phyloP scores from a whole-genome alignment of 257 asterid species.

The Capsicum pubescens region DNA sequence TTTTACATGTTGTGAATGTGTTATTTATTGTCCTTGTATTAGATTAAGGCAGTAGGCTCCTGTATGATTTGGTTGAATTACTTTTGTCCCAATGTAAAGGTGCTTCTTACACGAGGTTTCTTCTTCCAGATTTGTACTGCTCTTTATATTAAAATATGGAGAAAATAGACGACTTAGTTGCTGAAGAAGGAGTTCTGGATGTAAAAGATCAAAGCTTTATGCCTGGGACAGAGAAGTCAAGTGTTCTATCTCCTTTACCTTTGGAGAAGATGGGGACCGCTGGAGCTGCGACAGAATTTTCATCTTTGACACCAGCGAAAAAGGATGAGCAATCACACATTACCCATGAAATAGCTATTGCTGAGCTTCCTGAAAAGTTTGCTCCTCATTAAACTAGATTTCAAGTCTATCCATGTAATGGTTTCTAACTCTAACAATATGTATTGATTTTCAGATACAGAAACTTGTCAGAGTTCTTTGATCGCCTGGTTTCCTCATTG shows the following conservation, averaged over 20 bases:
- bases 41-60: constrained; percentile 9
- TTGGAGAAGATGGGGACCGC: constrained; percentile 35
- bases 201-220: constrained; percentile 28
- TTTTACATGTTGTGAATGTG: not conserved
- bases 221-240: constrained; percentile 25
- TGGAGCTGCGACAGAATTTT: constrained; percentile 44
- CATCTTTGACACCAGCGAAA: constrained; percentile 69
- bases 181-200: constrained; percentile 25
- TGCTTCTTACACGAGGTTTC: constrained; percentile 1
- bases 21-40: not conserved
- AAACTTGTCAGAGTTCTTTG: constrained; percentile 55
- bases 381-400: constrained; percentile 33
- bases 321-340: constrained; percentile 52
- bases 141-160: constrained; percentile 42
- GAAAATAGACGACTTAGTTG: constrained; percentile 29
- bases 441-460: constrained; percentile 50
- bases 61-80: not conserved
- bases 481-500: constrained; percentile 64
- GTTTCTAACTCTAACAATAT: constrained; percentile 12
- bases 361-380: constrained; percentile 67
- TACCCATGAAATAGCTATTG: constrained; percentile 41
- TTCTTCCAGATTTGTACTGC: constrained; percentile 29
- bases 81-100: not conserved
- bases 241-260: constrained; percentile 30
- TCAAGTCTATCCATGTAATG: not conserved